Percentiles rank a stretch among this genome's conserved stretches.
phyloP scores from a whole-genome alignment of 164 flowering plant species.

The Taxillus chinensis region DNA sequence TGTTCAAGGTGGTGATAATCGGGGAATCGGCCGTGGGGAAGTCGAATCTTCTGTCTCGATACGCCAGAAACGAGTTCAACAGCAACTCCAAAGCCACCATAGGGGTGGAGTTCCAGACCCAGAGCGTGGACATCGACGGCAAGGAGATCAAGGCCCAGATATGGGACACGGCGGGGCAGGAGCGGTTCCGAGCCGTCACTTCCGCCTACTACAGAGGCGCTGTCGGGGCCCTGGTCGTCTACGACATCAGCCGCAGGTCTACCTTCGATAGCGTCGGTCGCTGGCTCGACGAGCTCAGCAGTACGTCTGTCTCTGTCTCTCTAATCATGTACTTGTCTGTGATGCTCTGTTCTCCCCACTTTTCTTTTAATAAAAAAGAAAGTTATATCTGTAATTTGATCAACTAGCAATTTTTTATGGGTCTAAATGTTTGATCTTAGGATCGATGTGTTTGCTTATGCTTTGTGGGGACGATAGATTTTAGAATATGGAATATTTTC shows the following conservation, averaged over 20 bases:
- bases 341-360: too few relatives aligned
- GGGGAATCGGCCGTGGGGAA: constrained; percentile 45
- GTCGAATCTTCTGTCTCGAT: constrained; percentile 32
- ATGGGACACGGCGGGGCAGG: constrained; percentile 45
- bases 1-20: constrained; percentile 39
- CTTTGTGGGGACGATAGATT: too few relatives aligned
- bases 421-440: too few relatives aligned
- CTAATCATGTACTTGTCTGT: too few relatives aligned
- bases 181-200: constrained; percentile 38
- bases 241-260: constrained; percentile 22
- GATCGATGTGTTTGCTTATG: too few relatives aligned
- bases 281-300: constrained; percentile 32
- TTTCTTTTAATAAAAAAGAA: too few relatives aligned
- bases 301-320: constrained; percentile 11
- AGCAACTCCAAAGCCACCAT: constrained; percentile 35
- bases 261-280: constrained; percentile 28
- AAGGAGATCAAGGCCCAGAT: constrained; percentile 36
- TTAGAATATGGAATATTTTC: too few relatives aligned
- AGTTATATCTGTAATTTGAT: too few relatives aligned
- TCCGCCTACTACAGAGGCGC: constrained; percentile 39
- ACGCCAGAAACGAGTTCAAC: constrained; percentile 34
- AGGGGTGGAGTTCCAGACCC: constrained; percentile 46
- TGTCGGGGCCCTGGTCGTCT: constrained; percentile 29
- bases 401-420: too few relatives aligned
- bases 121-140: constrained; percentile 26